Evolutionary conservation across 768 basidiomycete species (phyloP), one percentile per base, ranked within the genome.

Genomic region (Tulasnella sp.): DNA sequence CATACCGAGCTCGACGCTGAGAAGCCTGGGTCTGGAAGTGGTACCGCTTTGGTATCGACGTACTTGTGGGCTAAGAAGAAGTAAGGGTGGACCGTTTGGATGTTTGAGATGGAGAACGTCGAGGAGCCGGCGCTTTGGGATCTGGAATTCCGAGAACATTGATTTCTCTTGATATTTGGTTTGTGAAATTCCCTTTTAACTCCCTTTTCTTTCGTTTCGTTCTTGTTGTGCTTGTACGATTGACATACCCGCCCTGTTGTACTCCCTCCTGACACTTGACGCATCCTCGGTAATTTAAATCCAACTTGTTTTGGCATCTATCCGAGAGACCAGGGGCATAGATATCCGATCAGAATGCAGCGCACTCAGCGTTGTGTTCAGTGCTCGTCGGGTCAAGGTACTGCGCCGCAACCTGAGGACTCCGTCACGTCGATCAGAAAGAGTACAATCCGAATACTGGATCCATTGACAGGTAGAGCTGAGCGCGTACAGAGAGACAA

Each of bases 1-100:
- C 79, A 79, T 48, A 76, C 79, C 27, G 79, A 79, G 42, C 36
- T 79, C 36, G 79, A 79, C n/a, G 79, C 72, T n/a, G 79, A 79
- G 79, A 71, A 72, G 78, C 68, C 68, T 24, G 78, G 78, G 7
- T 74, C 71, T 2, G 78, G 78, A 36, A 42, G 12, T 38, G 78
- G 78, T 24, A 74, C 72, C 42, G 68, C 78, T 8, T 52, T 74
- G 36, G 78, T 79, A 21, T 71, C 78, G n/a, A 79, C 78, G 21
- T 79, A 79, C 72, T 34, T 79, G 40, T 79, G 78, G 78, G 78
- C 78, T 4, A 79, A 72, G 68, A 79, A 74, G 71, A 77, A 71
- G 78, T 79, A 46, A 73, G 56, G 0, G 19, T 14, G 18, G 74
- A 71, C n/a, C 27, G 58, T 9, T 31, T 27, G 58, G n/a, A 62